A percentile compares a stretch with the other conserved stretches of the same genome.
Conservation (phyloP, 2,329 filamentous ascomycete species). For the Stachybotrys echinatus region DNA sequence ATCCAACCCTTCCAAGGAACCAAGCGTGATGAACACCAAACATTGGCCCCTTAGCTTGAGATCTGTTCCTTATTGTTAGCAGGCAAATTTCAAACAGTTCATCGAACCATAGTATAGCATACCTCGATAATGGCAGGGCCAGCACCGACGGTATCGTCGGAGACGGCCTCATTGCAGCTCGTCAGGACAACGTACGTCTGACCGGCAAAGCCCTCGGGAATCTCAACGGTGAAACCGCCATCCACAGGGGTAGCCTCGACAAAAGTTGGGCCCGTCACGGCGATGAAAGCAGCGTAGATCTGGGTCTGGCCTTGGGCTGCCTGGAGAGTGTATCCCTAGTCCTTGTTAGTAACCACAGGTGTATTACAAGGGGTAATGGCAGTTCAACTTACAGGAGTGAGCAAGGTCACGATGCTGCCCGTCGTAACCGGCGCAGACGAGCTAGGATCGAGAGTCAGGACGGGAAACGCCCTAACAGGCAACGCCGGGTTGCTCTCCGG, state of each 20-base stretch:
- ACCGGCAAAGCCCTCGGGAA: conserved; percentile 24
- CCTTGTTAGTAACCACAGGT: too few relatives aligned
- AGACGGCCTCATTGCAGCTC: conserved; percentile 25
- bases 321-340: conserved; percentile 14
- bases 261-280: conserved; percentile 17
- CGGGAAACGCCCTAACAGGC: conserved; percentile 57
- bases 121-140: conserved; percentile 29
- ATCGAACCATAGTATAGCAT: too few relatives aligned
- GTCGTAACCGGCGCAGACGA: conserved; percentile 13
- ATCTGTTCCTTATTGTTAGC: too few relatives aligned
- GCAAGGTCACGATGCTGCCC: conserved; percentile 17
- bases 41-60: too few relatives aligned
- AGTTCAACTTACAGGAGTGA: conserved; percentile 16
- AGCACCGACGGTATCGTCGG: conserved; percentile 30
- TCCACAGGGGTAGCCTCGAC: conserved; percentile 13
- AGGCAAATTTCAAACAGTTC: too few relatives aligned
- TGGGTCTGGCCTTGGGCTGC: conserved; percentile 10
- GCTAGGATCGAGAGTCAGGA: conserved; percentile 27
- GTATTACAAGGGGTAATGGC: too few relatives aligned
- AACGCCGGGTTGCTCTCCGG: conserved; percentile 48
- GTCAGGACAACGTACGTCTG: conserved; percentile 35
- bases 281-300: conserved; percentile 28
- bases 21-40: too few relatives aligned
- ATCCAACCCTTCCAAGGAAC: too few relatives aligned
- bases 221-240: conserved; percentile 14